Conservation (phyloP, 2,329 filamentous ascomycete genomes). For the Atkinsonella hypoxylon region DNA sequence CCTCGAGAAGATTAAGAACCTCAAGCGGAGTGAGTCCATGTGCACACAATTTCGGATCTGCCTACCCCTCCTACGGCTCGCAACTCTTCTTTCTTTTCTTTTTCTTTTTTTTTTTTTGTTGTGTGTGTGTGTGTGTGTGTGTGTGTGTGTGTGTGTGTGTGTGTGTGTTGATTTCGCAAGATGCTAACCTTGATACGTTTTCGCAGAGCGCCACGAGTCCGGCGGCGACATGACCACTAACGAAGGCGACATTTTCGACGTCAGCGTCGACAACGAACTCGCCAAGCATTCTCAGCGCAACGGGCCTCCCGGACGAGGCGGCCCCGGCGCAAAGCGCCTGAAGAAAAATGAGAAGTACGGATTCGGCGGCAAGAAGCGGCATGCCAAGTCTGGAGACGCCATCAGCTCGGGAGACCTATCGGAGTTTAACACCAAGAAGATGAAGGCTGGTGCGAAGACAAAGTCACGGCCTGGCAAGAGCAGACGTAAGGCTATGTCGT, state of each 20-base stretch:
- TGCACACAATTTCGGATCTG: no score
- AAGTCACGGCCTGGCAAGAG: conserved; percentile 39
- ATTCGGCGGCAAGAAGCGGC: conserved; percentile 90
- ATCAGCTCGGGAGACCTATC: conserved; percentile 68
- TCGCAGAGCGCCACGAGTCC: conserved; percentile 71
- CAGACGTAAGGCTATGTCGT: conserved; percentile 32
- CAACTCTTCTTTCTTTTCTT: background rate
- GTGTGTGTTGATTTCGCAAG: no score
- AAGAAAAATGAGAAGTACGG: conserved; percentile 95
- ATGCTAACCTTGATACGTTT: no score
- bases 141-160: no score
- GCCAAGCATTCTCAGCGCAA: conserved; percentile 24
- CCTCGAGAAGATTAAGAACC: conserved; percentile 83
- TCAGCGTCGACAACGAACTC: conserved; percentile 64
- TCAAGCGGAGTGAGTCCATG: conserved; percentile 75
- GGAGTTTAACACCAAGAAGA: conserved; percentile 68
- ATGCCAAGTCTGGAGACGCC: conserved; percentile 83
- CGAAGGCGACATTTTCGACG: conserved; percentile 83
- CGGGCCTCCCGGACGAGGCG: conserved; percentile 25
- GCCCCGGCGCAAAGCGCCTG: conserved; percentile 52
- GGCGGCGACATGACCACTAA: conserved; percentile 50
- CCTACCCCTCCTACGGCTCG: no score
- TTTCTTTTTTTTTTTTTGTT: background rate
- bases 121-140: no score
- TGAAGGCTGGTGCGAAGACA: conserved; percentile 51